These are phyloP conservation scores for Russula foetens DNA, from an alignment of 768 basidiomycete genomes.

Conservation along the genomic window DNA sequence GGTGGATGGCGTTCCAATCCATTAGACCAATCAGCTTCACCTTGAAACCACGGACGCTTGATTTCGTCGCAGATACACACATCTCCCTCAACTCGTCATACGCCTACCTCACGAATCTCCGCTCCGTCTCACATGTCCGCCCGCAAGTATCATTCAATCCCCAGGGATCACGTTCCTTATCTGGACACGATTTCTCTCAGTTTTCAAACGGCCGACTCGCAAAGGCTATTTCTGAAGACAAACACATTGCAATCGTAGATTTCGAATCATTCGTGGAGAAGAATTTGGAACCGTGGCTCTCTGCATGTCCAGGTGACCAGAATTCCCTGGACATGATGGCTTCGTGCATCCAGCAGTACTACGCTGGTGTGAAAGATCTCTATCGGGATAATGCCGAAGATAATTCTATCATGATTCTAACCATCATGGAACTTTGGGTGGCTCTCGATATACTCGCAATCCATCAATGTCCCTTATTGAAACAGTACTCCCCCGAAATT, in stretches of 20 bases:
- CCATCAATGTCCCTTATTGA: conserved; percentile 31
- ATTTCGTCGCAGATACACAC: background rate
- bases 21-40: too few species aligned
- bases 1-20: background rate
- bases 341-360: conserved; percentile 11
- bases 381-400: conserved; percentile 15
- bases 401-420: conserved; percentile 35
- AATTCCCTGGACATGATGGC: background rate
- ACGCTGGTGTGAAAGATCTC: background rate
- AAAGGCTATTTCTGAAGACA: background rate
- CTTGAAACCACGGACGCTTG: background rate
- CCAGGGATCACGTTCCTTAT: background rate
- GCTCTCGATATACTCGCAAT: conserved; percentile 35
- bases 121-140: background rate
- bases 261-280: background rate
- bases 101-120: background rate
- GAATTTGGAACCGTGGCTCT: background rate
- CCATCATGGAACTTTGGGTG: conserved; percentile 41
- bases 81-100: too few species aligned
- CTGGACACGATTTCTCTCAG: background rate
- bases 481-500: conserved; percentile 40
- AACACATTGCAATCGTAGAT: background rate
- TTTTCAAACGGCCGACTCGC: background rate
- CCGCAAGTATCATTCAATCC: background rate
- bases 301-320: background rate